Evolutionary conservation across 208 protist genomes (phyloP).

Genomic region (Leptomonas pyrrhocoris): DNA sequence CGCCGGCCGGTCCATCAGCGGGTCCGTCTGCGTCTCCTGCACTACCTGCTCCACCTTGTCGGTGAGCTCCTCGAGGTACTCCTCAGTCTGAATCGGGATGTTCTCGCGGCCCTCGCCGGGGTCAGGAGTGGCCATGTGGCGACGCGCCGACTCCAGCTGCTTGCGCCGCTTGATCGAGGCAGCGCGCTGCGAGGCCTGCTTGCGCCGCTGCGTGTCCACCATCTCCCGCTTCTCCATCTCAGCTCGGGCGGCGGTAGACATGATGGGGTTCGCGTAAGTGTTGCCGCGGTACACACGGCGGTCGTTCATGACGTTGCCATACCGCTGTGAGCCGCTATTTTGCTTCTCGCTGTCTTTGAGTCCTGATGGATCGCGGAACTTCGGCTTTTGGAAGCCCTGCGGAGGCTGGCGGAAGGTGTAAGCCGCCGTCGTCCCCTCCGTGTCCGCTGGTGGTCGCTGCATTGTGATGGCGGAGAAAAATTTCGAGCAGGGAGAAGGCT

Average conservation of each 20-base stretch:
- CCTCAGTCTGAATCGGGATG: conserved; percentile 96
- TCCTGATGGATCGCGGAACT: conserved; percentile 78
- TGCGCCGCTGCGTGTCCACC: conserved; percentile 57
- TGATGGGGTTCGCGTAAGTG: conserved; percentile 92
- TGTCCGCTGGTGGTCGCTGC: conserved; percentile 45
- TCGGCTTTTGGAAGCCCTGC: conserved; percentile 76
- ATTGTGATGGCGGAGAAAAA: conserved; percentile 10
- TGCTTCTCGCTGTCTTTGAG: not conserved
- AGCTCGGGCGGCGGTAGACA: conserved; percentile 71
- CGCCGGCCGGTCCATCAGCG: conserved; percentile 94
- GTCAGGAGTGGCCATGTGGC: conserved; percentile 78
- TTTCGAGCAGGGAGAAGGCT: no score
- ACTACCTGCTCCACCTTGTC: conserved; percentile 80
- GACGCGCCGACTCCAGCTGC: conserved; percentile 56
- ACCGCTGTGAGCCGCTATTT: conserved; percentile 47
- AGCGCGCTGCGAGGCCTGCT: conserved; percentile 66
- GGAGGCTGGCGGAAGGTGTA: conserved; percentile 93
- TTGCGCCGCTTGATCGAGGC: conserved; percentile 70
- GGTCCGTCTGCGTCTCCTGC: conserved; percentile 95
- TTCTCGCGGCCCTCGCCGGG: conserved; percentile 90
- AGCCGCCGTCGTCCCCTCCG: conserved; percentile 51
- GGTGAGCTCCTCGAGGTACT: conserved; percentile 96
- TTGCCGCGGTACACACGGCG: conserved; percentile 94
- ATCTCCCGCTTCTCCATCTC: conserved; percentile 77
- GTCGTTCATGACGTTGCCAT: conserved; percentile 96